phyloP scores from a whole-genome alignment of 106 monocot species.

The Ottelia alismoides region DNA sequence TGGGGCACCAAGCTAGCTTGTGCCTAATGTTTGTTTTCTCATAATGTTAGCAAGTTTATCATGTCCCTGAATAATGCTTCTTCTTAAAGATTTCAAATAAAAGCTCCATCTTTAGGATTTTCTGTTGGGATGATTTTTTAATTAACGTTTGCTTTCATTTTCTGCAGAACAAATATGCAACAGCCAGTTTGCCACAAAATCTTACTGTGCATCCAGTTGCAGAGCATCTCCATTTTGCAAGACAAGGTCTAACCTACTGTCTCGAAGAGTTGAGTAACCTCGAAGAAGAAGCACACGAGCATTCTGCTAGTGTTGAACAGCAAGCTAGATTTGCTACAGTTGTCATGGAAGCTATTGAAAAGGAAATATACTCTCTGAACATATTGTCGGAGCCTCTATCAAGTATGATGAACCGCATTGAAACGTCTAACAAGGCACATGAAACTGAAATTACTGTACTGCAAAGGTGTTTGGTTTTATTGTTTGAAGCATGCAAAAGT shows the following conservation, averaged over 20 bases:
- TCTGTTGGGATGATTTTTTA: no score
- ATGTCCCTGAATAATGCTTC: no score
- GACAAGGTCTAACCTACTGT: slow-evolving; percentile 26
- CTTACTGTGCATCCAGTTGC: slow-evolving; percentile 19
- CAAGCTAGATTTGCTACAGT: slow-evolving; percentile 16
- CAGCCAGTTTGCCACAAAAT: slow-evolving; percentile 15
- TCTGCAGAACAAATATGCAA: slow-evolving; percentile 24
- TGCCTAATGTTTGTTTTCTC: no score
- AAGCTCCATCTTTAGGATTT: no score
- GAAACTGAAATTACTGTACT: slow-evolving; percentile 37
- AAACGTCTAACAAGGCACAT: slow-evolving; percentile 32
- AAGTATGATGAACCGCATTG: slow-evolving; percentile 21
- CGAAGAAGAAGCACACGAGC: slow-evolving; percentile 30
- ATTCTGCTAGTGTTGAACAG: slow-evolving; percentile 34
- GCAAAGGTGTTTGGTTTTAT: slow-evolving; percentile 29
- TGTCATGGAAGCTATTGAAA: slow-evolving; percentile 27
- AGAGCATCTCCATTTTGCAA: slow-evolving; percentile 28
- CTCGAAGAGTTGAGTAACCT: slow-evolving; percentile 23
- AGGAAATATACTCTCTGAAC: slow-evolving; percentile 21
- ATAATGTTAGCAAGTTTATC: no score
- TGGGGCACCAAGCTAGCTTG: no score
- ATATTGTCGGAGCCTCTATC: slow-evolving; percentile 36
- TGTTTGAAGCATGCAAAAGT: slow-evolving; percentile 62
- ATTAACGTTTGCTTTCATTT: no score
- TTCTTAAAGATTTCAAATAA: no score